These are phyloP conservation scores for Boletus vermiculosoides DNA, from an alignment of 768 basidiomycete genomes.

Conservation along the genomic window DNA sequence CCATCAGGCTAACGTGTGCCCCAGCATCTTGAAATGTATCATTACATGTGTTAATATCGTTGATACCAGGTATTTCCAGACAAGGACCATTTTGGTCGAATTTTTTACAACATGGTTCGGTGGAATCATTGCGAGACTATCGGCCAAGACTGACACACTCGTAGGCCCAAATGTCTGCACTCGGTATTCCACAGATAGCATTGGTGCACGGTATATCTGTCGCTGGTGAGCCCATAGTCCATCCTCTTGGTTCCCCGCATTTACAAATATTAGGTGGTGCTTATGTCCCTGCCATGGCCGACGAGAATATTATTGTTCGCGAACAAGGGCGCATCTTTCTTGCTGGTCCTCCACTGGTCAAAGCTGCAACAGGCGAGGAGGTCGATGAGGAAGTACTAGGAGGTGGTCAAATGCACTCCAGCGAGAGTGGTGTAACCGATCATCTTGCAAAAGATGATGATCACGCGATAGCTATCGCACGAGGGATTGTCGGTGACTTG, in stretches of 20 bases:
- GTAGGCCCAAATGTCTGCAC: constrained; percentile 89
- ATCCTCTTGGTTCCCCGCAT: constrained; percentile 2
- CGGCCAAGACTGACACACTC: constrained; percentile 9
- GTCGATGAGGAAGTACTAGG: constrained; percentile 93
- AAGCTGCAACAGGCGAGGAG: constrained; percentile 90
- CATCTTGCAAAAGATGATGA: constrained; percentile 84
- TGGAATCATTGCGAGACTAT: constrained; percentile 1
- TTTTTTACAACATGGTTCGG: constrained; percentile 93
- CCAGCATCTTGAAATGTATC: neutral
- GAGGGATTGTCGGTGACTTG: constrained; percentile 75
- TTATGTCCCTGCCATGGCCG: constrained; percentile 95
- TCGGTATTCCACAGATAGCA: constrained; percentile 88
- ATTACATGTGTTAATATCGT: neutral
- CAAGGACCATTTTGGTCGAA: constrained; percentile 92
- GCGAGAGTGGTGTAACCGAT: constrained; percentile 88
- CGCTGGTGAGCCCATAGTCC: constrained; percentile 49
- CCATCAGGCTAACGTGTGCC: constrained; percentile 76
- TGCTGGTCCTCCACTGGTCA: constrained; percentile 91
- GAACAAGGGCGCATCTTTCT: constrained; percentile 94
- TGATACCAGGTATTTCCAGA: constrained; percentile 76
- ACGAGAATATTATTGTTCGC: constrained; percentile 87
- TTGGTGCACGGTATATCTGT: constrained; percentile 95
- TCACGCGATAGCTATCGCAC: constrained; percentile 77
- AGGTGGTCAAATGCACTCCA: constrained; percentile 88
- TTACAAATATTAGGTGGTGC: constrained; percentile 61